These are phyloP conservation scores for Linum usitatissimum DNA, from an alignment of 345 rosid genomes.

Conservation along the genomic window DNA sequence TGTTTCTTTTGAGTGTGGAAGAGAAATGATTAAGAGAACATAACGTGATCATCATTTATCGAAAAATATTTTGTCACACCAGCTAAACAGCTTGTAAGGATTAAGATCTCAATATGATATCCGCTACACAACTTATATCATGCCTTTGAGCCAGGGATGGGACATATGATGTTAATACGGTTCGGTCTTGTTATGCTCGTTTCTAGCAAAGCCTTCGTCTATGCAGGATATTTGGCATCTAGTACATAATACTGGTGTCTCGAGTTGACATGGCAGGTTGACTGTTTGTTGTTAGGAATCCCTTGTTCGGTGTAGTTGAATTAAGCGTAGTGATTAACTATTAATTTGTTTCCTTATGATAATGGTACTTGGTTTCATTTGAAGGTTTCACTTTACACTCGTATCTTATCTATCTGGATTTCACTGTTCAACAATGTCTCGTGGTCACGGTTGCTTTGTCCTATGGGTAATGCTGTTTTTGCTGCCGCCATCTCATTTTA, in stretches of 20 bases:
- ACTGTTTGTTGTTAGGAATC: neutral
- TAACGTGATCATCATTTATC: no score
- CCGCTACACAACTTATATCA: neutral
- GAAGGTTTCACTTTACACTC: conserved; percentile 67
- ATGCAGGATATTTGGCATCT: neutral
- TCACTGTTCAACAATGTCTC: conserved; percentile 17
- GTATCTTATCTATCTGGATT: conserved; percentile 35
- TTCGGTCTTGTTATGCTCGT: neutral
- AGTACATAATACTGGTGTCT: neutral
- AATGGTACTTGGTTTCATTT: neutral
- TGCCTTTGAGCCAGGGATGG: neutral
- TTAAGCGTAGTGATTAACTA: neutral
- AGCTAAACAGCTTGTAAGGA: no score
- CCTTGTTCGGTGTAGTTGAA: neutral
- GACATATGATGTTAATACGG: neutral
- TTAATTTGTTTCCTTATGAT: no score
- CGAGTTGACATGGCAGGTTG: neutral
- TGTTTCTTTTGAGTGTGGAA: neutral
- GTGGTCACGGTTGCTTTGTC: conserved; percentile 1
- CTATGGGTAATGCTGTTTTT: neutral
- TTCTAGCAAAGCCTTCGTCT: neutral
- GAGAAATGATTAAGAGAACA: neutral
- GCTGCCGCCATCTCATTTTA: conserved; percentile 11
- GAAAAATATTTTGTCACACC: no score
- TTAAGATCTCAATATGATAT: neutral